Conservation (phyloP, 345 rosid genomes). For the Gossypium turneri region DNA sequence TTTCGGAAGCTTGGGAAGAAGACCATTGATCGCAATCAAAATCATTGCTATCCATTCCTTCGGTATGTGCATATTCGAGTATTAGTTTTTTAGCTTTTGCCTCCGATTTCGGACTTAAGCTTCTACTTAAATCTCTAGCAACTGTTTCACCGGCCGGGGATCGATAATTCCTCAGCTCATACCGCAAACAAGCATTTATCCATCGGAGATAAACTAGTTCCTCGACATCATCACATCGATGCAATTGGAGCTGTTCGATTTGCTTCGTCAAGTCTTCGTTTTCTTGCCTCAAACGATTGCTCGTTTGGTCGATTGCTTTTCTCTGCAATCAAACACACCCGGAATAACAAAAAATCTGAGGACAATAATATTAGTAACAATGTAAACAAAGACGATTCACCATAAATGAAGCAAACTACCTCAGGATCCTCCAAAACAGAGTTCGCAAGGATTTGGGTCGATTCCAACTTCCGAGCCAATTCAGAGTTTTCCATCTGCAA, state of each 20-base stretch:
- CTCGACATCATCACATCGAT: conserved; percentile 63
- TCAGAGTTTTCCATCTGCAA: conserved; percentile 62
- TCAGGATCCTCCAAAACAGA: conserved; percentile 60
- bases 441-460: conserved; percentile 54
- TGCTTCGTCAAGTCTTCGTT: conserved; percentile 52
- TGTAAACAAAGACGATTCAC: not conserved
- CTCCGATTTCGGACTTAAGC: conserved; percentile 73
- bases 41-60: conserved; percentile 34
- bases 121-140: conserved; percentile 81
- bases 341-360: not conserved
- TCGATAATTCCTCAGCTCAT: conserved; percentile 71
- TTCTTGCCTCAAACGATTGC: conserved; percentile 41
- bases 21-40: conserved; percentile 66
- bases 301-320: conserved; percentile 46
- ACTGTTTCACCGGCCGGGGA: conserved; percentile 58
- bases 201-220: conserved; percentile 84
- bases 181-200: conserved; percentile 88
- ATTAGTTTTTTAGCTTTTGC: conserved; percentile 74
- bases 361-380: not conserved
- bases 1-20: conserved; percentile 53
- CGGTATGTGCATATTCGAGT: conserved; percentile 63
- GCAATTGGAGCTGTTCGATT: conserved; percentile 62
- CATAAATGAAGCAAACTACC: conserved; percentile 29
- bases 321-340: conserved; percentile 35
- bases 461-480: conserved; percentile 49